Evolutionary conservation across 2,329 filamentous ascomycete genomes (phyloP).

Genomic region (Pyrenophora teres): DNA sequence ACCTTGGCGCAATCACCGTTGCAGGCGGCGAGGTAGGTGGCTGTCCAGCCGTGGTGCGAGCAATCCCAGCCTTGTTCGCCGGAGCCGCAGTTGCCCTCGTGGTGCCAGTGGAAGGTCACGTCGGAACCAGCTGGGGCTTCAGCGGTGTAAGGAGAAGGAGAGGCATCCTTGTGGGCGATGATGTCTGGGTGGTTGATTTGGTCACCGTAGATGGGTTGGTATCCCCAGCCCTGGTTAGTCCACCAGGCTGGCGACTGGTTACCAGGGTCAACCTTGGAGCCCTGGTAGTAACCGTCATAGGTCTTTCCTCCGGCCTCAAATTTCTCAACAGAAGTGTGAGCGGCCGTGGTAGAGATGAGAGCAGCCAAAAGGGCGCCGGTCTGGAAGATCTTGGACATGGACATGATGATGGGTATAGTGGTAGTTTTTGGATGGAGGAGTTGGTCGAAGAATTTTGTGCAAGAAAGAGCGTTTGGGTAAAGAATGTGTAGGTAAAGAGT

Average conservation of each 20-base stretch:
- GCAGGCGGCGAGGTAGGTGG: slow-evolving; percentile 40
- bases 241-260: slow-evolving; percentile 41
- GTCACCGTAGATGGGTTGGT: slow-evolving; percentile 35
- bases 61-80: slow-evolving; percentile 42
- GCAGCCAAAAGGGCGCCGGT: slow-evolving; percentile 35
- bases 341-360: slow-evolving; percentile 29
- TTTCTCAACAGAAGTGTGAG: slow-evolving; percentile 37
- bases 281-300: slow-evolving; percentile 36
- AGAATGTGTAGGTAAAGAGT: slow-evolving; percentile 19
- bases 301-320: slow-evolving; percentile 34
- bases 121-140: slow-evolving; percentile 34
- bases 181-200: slow-evolving; percentile 35
- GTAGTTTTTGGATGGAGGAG: not conserved
- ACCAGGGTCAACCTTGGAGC: slow-evolving; percentile 29
- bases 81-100: slow-evolving; percentile 29
- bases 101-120: slow-evolving; percentile 42
- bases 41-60: slow-evolving; percentile 42
- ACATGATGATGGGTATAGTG: slow-evolving; percentile 9
- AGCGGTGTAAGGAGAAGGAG: slow-evolving; percentile 36
- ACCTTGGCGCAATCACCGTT: slow-evolving; percentile 42
- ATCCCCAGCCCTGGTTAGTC: slow-evolving; percentile 42
- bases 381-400: slow-evolving; percentile 36
- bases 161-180: slow-evolving; percentile 40
- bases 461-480: slow-evolving; percentile 6
- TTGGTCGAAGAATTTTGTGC: no score